Percentiles rank a stretch among this genome's conserved stretches.
phyloP scores from a whole-genome alignment of 768 basidiomycete genomes.

The Ramaria rubella region DNA sequence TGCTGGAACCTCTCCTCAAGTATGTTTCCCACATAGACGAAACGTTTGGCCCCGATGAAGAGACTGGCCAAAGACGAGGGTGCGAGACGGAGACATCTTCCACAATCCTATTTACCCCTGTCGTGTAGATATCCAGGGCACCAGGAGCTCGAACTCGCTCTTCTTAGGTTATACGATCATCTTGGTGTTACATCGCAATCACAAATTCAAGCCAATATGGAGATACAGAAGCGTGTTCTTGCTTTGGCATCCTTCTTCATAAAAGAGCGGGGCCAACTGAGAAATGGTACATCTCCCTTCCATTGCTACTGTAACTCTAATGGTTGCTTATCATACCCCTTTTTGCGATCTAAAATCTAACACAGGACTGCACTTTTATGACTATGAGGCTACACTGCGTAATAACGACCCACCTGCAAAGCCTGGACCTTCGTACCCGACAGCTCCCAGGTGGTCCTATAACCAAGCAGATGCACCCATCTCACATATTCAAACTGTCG shows the following conservation, averaged over 20 bases:
- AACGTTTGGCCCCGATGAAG: slow-evolving; percentile 14
- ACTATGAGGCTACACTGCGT: slow-evolving; percentile 15
- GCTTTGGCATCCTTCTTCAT: slow-evolving; percentile 17
- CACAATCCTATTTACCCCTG: neutral
- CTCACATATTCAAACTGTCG: slow-evolving; percentile 9
- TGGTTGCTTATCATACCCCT: neutral
- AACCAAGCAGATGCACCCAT: slow-evolving; percentile 16
- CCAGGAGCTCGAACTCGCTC: slow-evolving; percentile 18
- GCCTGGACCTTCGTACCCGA: slow-evolving; percentile 8
- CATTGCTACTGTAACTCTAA: neutral
- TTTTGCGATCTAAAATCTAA: too few relatives aligned
- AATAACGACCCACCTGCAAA: slow-evolving; percentile 14
- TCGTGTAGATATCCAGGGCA: slow-evolving; percentile 17
- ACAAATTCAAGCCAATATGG: neutral
- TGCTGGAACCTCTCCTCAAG: slow-evolving; percentile 14
- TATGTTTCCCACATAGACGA: slow-evolving; percentile 16
- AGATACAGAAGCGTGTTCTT: neutral
- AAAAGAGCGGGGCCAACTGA: slow-evolving; percentile 15
- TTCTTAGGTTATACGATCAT: slow-evolving; percentile 14
- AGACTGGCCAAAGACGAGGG: slow-evolving; percentile 15
- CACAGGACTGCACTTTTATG: slow-evolving; percentile 15
- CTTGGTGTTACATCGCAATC: neutral
- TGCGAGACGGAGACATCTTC: neutral
- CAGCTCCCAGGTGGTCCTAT: slow-evolving; percentile 14
- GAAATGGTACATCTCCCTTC: neutral